These are phyloP conservation scores for Physcomitrellopsis africana DNA, from an alignment of 225 moss, liverwort and hornwort species.

Conservation along the genomic window DNA sequence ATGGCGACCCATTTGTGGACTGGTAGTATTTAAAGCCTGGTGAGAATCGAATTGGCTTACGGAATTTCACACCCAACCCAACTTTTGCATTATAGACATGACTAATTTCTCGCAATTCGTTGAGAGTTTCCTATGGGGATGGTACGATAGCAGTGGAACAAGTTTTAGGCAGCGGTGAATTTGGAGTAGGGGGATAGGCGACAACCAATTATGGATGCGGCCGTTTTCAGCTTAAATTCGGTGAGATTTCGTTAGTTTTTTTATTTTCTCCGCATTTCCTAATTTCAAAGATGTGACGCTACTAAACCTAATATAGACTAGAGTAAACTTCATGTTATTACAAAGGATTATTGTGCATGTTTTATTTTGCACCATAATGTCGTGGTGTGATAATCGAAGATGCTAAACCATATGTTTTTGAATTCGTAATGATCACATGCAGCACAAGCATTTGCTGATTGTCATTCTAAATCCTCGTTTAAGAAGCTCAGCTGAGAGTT, in stretches of 20 bases:
- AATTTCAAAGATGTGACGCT: no score
- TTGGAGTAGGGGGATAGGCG: not conserved
- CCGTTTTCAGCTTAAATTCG: no score
- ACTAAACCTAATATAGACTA: no score
- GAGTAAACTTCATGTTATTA: no score
- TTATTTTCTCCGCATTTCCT: no score
- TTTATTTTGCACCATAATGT: not conserved
- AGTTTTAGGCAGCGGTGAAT: not conserved
- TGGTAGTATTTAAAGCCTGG: not conserved
- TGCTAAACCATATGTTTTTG: not conserved
- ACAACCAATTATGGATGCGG: no score
- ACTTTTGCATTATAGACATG: not conserved
- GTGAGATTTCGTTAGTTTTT: no score
- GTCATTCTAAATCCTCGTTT: no score
- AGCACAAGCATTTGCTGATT: not conserved
- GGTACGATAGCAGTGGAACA: not conserved
- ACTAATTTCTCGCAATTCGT: not conserved
- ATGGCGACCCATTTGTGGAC: constrained; percentile 33
- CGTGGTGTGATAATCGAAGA: not conserved
- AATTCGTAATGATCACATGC: not conserved
- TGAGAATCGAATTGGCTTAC: not conserved
- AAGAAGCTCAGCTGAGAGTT: no score
- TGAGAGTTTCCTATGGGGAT: not conserved
- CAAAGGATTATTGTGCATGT: no score
- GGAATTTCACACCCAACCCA: not conserved